These are phyloP conservation scores for Coemansia sp. DNA, from an alignment of 192 early-diverging fungal genomes.

Conservation along the genomic window DNA sequence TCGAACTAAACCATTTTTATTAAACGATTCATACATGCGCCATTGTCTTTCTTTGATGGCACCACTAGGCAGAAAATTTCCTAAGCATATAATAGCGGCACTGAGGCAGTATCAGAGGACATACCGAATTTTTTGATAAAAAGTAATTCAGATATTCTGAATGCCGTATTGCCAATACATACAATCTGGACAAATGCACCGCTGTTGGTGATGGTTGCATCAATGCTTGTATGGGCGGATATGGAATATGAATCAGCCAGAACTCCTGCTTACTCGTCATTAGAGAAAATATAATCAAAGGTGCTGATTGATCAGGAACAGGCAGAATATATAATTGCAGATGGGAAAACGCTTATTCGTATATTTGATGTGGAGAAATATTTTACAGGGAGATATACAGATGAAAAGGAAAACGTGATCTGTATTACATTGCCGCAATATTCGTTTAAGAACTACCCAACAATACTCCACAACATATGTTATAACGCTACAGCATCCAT, in stretches of 20 bases:
- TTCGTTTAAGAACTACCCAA: conserved; percentile 61
- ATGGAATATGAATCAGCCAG: neutral
- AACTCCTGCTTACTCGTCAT: neutral
- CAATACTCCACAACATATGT: conserved; percentile 49
- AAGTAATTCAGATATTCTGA: conserved; percentile 3
- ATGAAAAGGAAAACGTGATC: conserved; percentile 61
- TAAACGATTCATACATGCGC: conserved; percentile 22
- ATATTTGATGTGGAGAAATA: conserved; percentile 59
- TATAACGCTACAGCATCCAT: conserved; percentile 36
- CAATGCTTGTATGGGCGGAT: conserved; percentile 9
- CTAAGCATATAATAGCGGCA: conserved; percentile 12
- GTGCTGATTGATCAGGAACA: neutral
- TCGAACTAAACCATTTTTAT: conserved; percentile 19
- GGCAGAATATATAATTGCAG: conserved; percentile 23
- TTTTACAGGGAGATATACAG: conserved; percentile 58
- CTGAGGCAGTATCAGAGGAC: conserved; percentile 3
- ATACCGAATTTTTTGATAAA: conserved; percentile 18
- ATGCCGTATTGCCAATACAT: conserved; percentile 16
- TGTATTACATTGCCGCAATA: conserved; percentile 53
- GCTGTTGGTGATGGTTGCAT: conserved; percentile 15
- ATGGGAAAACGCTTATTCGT: conserved; percentile 68
- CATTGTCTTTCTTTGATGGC: conserved; percentile 39
- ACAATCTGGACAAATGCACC: conserved; percentile 10
- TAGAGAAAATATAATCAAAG: neutral
- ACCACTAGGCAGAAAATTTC: conserved; percentile 25